Percentiles rank a stretch among this genome's conserved stretches.
These are phyloP conservation scores for Erysimum cheiranthoides DNA, from an alignment of 345 rosid genomes.

Conservation along the genomic window DNA sequence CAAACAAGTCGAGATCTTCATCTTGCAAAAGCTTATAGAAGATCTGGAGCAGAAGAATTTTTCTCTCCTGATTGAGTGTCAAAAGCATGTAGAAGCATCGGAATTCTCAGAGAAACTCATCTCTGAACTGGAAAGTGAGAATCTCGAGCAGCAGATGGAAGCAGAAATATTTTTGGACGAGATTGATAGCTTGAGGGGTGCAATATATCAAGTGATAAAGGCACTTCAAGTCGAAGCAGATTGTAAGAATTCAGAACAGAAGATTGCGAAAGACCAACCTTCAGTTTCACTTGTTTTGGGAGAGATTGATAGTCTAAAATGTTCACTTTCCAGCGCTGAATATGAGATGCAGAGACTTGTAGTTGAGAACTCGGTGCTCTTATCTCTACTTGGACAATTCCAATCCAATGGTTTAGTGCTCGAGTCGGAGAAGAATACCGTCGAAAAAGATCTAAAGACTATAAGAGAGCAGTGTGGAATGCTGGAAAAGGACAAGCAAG, in stretches of 20 bases:
- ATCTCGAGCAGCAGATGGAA: conserved; percentile 79
- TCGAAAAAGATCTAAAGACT: conserved; percentile 54
- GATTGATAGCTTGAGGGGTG: conserved; percentile 64
- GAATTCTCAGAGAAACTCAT: conserved; percentile 72
- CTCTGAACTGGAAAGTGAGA: conserved; percentile 79
- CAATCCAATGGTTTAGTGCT: conserved; percentile 58
- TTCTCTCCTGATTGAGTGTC: conserved; percentile 71
- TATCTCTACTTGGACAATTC: conserved; percentile 61
- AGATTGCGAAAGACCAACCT: conserved; percentile 51
- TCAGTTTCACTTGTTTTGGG: conserved; percentile 61
- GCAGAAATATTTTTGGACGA: conserved; percentile 70
- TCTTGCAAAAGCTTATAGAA: conserved; percentile 72
- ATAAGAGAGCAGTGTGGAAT: conserved; percentile 41
- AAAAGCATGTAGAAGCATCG: conserved; percentile 74
- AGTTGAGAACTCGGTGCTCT: conserved; percentile 77
- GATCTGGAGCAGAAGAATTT: conserved; percentile 76
- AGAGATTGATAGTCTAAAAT: conserved; percentile 59
- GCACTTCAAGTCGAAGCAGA: conserved; percentile 71
- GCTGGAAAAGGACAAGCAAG: conserved; percentile 58
- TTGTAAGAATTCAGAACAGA: conserved; percentile 40
- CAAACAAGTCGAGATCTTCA: conserved; percentile 80
- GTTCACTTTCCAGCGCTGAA: conserved; percentile 54
- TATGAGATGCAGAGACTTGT: conserved; percentile 69
- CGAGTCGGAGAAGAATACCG: conserved; percentile 53
- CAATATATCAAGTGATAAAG: conserved; percentile 64